phyloP scores from a whole-genome alignment of 768 basidiomycete species.

The Mycena leptocephala region DNA sequence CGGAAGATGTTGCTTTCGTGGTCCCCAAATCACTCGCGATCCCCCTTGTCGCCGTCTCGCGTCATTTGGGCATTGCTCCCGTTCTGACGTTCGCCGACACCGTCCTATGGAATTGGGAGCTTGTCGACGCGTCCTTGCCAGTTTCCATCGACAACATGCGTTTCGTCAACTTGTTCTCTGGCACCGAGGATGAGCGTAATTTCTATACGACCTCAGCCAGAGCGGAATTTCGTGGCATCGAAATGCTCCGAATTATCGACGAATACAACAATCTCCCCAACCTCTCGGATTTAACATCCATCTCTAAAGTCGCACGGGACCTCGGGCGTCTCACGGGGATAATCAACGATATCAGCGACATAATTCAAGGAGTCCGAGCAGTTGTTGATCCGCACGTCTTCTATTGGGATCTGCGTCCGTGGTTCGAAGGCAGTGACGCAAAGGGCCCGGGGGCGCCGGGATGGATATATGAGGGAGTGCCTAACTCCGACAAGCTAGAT shows the following conservation, averaged over 20 bases:
- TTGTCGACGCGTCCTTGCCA: constrained; percentile 70
- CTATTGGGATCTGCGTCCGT: constrained; percentile 92
- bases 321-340: constrained; percentile 77
- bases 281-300: constrained; percentile 71
- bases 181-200: constrained; percentile 85
- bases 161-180: constrained; percentile 85
- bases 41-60: constrained; percentile 85
- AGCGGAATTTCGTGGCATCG: constrained; percentile 90
- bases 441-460: constrained; percentile 64
- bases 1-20: constrained; percentile 56
- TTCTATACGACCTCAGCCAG: constrained; percentile 91
- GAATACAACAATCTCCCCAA: constrained; percentile 87
- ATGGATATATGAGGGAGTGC: constrained; percentile 89
- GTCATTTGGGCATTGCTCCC: constrained; percentile 88
- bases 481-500: constrained; percentile 70
- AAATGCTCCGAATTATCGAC: constrained; percentile 90
- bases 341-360: constrained; percentile 81
- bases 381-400: constrained; percentile 89
- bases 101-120: constrained; percentile 93
- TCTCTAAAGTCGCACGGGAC: constrained; percentile 81
- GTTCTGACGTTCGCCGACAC: constrained; percentile 97
- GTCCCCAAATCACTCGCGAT: constrained; percentile 86
- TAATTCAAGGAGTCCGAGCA: constrained; percentile 79
- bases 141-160: constrained; percentile 83
- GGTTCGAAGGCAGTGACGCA: constrained; percentile 90